Conservation (phyloP, 106 monocot species). For the Dendrobium officinale region DNA sequence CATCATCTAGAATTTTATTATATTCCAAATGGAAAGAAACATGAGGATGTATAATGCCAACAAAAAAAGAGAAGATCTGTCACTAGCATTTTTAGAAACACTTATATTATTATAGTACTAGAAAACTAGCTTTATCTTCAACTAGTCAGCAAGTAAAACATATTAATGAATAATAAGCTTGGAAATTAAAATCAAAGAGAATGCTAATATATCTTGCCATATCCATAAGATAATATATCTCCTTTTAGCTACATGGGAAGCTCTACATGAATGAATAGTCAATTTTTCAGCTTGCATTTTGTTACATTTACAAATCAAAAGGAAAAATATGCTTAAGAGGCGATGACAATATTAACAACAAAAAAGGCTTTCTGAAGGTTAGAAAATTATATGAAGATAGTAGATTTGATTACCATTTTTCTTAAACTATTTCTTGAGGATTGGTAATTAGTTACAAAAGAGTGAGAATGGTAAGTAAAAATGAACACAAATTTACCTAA, state of each 20-base stretch:
- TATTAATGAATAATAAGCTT: not conserved
- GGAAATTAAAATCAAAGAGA: not conserved
- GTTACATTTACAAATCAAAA: too few relatives aligned
- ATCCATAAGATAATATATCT: conserved; percentile 54
- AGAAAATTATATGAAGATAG: not conserved
- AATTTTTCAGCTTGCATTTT: not conserved
- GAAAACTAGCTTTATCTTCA: not conserved
- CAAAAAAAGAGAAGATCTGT: too few relatives aligned
- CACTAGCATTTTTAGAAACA: too few relatives aligned
- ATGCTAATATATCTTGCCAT: conserved; percentile 36
- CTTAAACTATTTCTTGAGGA: too few relatives aligned
- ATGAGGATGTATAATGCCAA: too few relatives aligned
- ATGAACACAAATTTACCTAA: too few relatives aligned
- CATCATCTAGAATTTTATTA: too few relatives aligned
- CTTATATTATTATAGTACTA: not conserved
- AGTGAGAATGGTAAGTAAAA: too few relatives aligned
- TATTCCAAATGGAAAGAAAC: too few relatives aligned
- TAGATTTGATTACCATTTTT: not conserved
- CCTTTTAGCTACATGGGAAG: conserved; percentile 56
- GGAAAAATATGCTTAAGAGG: not conserved
- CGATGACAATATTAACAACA: too few relatives aligned
- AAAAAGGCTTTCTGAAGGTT: too few relatives aligned
- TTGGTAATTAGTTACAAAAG: too few relatives aligned
- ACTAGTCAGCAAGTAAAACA: not conserved
- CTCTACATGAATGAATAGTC: not conserved